phyloP scores from a whole-genome alignment of 2,329 filamentous ascomycete genomes.

The Zasmidium angulare region DNA sequence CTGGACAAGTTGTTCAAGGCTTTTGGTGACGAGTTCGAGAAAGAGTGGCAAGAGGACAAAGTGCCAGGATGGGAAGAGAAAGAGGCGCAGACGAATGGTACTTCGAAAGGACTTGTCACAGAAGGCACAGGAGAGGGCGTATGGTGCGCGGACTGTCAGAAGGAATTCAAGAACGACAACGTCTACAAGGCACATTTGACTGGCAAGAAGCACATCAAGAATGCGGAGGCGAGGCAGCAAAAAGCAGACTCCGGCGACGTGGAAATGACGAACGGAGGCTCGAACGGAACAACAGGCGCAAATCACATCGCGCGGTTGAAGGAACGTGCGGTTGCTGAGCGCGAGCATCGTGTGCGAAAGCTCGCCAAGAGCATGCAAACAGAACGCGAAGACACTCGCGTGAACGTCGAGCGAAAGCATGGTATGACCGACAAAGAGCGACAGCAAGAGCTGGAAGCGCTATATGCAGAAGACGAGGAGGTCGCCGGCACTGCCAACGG shows the following conservation, averaged over 20 bases:
- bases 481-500: constrained; percentile 43
- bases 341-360: constrained; percentile 79
- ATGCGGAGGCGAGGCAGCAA: constrained; percentile 64
- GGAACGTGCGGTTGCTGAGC: constrained; percentile 85
- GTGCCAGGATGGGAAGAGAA: constrained; percentile 71
- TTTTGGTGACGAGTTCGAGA: constrained; percentile 82
- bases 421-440: constrained; percentile 97
- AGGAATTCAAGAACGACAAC: constrained; percentile 92
- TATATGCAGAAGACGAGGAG: constrained; percentile 67
- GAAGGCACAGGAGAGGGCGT: constrained; percentile 66
- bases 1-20: constrained; percentile 71
- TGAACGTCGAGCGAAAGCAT: constrained; percentile 94
- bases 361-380: constrained; percentile 80
- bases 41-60: constrained; percentile 76
- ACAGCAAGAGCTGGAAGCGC: constrained; percentile 85
- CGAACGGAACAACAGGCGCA: constrained; percentile 14
- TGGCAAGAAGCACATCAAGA: constrained; percentile 90
- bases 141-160: constrained; percentile 90
- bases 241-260: constrained; percentile 28
- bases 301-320: constrained; percentile 58
- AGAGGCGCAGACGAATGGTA: constrained; percentile 22
- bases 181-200: constrained; percentile 87
- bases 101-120: constrained; percentile 42
- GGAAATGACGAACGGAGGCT: constrained; percentile 18
- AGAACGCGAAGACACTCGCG: constrained; percentile 82